Conservation (phyloP, 2,329 filamentous ascomycete species). For the Pseudogymnoascus sp. region DNA sequence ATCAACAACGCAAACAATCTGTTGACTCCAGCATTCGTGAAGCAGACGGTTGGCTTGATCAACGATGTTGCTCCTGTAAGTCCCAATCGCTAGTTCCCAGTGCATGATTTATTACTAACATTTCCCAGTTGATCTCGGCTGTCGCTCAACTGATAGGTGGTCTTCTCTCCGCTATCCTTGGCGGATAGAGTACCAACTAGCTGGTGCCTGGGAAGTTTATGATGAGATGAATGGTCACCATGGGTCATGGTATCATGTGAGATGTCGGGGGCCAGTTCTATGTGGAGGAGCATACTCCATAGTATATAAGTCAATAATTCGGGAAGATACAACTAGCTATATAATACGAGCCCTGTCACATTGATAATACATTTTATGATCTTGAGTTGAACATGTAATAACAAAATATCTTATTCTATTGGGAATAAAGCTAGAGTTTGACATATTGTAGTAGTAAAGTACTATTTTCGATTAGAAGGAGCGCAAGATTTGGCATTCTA, state of each 20-base stretch:
- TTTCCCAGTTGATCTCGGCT: neutral
- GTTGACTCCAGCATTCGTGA: neutral
- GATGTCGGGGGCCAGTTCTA: neutral
- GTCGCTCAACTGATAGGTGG: neutral
- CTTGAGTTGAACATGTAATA: neutral
- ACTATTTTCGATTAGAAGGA: too few relatives aligned
- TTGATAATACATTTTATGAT: neutral
- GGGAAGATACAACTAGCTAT: neutral
- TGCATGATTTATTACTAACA: neutral
- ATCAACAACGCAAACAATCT: conserved; percentile 6
- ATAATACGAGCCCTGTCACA: neutral
- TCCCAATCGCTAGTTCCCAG: neutral
- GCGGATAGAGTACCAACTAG: neutral
- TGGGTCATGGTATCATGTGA: neutral
- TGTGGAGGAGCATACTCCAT: neutral
- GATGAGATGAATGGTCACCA: neutral
- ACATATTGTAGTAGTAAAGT: too few relatives aligned
- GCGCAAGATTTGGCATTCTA: too few relatives aligned
- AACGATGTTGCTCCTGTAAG: neutral
- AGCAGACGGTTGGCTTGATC: neutral
- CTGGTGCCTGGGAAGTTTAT: neutral
- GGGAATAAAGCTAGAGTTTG: too few relatives aligned
- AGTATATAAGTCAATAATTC: neutral
- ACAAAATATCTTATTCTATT: neutral
- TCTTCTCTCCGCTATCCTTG: neutral